These are phyloP conservation scores for Cardamine resedifolia DNA, from an alignment of 345 rosid species.

Conservation along the genomic window DNA sequence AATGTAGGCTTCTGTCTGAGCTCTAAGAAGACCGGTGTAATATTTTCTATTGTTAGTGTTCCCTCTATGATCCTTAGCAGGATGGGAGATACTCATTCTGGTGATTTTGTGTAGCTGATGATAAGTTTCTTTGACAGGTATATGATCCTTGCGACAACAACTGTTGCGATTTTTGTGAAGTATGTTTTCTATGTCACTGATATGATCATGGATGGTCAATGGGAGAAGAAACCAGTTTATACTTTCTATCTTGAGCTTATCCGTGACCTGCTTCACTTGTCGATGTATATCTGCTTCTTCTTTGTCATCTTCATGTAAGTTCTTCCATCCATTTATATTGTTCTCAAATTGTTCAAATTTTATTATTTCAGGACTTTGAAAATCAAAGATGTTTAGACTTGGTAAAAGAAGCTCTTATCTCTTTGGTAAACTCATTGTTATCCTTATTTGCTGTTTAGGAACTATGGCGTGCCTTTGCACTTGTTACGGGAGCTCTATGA, in stretches of 20 bases:
- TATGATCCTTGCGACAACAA: conserved; percentile 92
- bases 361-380: background rate
- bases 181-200: conserved; percentile 87
- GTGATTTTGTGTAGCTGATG: conserved; percentile 6
- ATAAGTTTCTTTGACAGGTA: conserved; percentile 54
- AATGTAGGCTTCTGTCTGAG: background rate
- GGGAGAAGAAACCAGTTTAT: conserved; percentile 92
- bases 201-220: conserved; percentile 99
- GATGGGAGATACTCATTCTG: background rate
- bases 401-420: conserved; percentile 1
- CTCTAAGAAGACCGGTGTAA: background rate
- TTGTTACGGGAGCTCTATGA: conserved; percentile 94
- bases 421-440: background rate
- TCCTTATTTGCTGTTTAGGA: conserved; percentile 47
- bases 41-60: background rate
- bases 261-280: conserved; percentile 95
- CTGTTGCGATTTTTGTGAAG: conserved; percentile 82
- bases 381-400: background rate
- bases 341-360: background rate
- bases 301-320: conserved; percentile 96
- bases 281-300: conserved; percentile 95
- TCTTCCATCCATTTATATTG: conserved; percentile 1
- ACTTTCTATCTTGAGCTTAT: conserved; percentile 95
- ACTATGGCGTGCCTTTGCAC: conserved; percentile 96
- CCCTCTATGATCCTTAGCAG: background rate